These are phyloP conservation scores for Tuber borchii DNA, from an alignment of 495 filamentous ascomycete genomes.

Conservation along the genomic window DNA sequence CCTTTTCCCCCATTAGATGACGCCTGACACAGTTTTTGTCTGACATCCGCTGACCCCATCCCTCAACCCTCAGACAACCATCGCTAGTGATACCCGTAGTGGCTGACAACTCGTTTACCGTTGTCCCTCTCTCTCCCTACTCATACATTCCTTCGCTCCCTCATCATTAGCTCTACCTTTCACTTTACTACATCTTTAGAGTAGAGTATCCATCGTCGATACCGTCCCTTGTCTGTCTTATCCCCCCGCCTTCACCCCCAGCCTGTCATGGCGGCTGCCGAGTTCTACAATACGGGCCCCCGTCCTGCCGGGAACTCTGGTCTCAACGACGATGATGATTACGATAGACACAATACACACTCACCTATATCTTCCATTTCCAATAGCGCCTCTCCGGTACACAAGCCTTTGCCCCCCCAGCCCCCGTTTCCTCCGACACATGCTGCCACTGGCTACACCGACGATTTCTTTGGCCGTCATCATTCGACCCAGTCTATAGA, in stretches of 20 bases:
- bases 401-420: constrained; percentile 35
- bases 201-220: constrained; percentile 6
- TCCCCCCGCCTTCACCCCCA: no score
- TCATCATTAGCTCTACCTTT: neutral
- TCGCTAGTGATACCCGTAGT: neutral
- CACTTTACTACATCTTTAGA: neutral
- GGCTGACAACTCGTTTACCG: neutral
- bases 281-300: constrained; percentile 62
- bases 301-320: constrained; percentile 39
- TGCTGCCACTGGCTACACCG: constrained; percentile 39
- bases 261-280: constrained; percentile 69
- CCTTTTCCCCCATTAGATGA: neutral
- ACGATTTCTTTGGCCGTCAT: constrained; percentile 36
- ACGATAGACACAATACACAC: constrained; percentile 26
- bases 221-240: neutral
- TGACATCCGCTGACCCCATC: neutral
- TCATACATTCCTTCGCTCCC: neutral
- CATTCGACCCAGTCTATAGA: constrained; percentile 38
- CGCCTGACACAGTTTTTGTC: neutral
- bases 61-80: neutral
- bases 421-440: constrained; percentile 36
- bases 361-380: constrained; percentile 16
- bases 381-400: constrained; percentile 8
- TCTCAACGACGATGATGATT: constrained; percentile 42
- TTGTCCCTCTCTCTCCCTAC: neutral